These are phyloP conservation scores for Hypsizygus marmoreus DNA, from an alignment of 768 basidiomycete genomes.

Conservation along the genomic window DNA sequence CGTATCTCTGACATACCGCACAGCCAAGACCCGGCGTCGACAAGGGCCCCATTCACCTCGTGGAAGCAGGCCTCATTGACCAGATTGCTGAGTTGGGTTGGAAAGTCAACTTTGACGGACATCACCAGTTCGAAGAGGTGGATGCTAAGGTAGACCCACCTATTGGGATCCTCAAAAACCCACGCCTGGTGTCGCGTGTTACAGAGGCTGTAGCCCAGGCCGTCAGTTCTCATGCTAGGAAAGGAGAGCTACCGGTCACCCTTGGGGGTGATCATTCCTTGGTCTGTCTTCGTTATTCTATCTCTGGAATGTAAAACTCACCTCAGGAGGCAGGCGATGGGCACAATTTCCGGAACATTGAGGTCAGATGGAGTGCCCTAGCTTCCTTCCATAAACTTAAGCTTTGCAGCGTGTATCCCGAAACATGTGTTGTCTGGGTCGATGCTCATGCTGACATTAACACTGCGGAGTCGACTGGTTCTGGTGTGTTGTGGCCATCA, in stretches of 20 bases:
- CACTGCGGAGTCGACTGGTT: conserved; percentile 77
- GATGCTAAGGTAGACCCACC: conserved; percentile 67
- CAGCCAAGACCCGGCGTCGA: conserved; percentile 83
- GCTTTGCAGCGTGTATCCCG: conserved; percentile 59
- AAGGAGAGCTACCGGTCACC: conserved; percentile 84
- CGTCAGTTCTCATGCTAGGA: conserved; percentile 74
- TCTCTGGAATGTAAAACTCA: conserved; percentile 8
- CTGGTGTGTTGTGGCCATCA: conserved; percentile 46
- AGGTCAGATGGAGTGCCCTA: conserved; percentile 43
- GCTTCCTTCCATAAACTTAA: not conserved
- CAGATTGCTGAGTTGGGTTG: conserved; percentile 83
- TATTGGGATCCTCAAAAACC: conserved; percentile 89
- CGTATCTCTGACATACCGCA: conserved; percentile 12
- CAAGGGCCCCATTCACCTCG: conserved; percentile 84
- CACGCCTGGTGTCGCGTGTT: conserved; percentile 82
- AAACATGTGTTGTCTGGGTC: conserved; percentile 91
- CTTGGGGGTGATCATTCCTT: conserved; percentile 96
- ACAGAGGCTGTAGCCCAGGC: conserved; percentile 74
- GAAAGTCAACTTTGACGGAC: conserved; percentile 88
- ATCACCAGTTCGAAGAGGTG: conserved; percentile 85
- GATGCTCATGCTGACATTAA: conserved; percentile 99
- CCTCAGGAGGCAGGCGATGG: conserved; percentile 63
- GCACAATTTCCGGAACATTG: conserved; percentile 89
- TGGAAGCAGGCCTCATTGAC: conserved; percentile 79
- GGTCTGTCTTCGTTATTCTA: conserved; percentile 42